phyloP scores from a whole-genome alignment of 768 basidiomycete species.

The Lactifluus hygrophoroides region DNA sequence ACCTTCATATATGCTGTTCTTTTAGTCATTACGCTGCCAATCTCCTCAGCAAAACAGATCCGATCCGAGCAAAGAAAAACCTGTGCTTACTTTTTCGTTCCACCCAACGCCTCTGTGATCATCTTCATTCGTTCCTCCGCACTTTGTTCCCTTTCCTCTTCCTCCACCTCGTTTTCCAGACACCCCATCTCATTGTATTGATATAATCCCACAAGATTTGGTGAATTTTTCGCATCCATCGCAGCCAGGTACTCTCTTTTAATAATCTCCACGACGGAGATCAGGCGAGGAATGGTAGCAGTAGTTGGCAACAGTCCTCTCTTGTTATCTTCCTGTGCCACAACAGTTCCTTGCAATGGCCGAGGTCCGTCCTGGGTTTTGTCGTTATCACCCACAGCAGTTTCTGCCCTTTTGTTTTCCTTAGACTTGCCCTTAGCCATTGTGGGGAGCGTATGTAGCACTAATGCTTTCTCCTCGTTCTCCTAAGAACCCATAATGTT shows the following conservation, averaged over 20 bases:
- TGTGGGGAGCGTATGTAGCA: constrained; percentile 52
- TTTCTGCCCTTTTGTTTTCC: constrained; percentile 4
- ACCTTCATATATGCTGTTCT: constrained; percentile 64
- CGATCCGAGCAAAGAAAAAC: no score
- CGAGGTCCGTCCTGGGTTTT: background rate
- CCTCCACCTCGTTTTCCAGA: constrained; percentile 44
- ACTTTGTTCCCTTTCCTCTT: constrained; percentile 29
- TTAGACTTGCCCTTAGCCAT: background rate
- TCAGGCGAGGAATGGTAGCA: constrained; percentile 47
- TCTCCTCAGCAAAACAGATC: background rate
- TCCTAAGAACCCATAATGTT: constrained; percentile 27
- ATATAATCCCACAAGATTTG: constrained; percentile 43
- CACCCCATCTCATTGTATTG: constrained; percentile 69
- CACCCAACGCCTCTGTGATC: constrained; percentile 38
- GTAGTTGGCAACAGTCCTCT: constrained; percentile 30
- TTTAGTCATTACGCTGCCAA: constrained; percentile 17
- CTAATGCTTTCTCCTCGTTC: constrained; percentile 39
- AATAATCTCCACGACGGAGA: constrained; percentile 76
- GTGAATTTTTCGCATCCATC: constrained; percentile 30
- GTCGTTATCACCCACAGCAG: background rate
- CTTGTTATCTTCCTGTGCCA: constrained; percentile 7
- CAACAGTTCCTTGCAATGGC: constrained; percentile 2
- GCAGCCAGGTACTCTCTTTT: constrained; percentile 68
- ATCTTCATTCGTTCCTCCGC: constrained; percentile 22
- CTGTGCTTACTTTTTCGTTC: constrained; percentile 49